Evolutionary conservation across 148 eudicot species (phyloP).

Genomic region (Heliosperma pusillum): DNA sequence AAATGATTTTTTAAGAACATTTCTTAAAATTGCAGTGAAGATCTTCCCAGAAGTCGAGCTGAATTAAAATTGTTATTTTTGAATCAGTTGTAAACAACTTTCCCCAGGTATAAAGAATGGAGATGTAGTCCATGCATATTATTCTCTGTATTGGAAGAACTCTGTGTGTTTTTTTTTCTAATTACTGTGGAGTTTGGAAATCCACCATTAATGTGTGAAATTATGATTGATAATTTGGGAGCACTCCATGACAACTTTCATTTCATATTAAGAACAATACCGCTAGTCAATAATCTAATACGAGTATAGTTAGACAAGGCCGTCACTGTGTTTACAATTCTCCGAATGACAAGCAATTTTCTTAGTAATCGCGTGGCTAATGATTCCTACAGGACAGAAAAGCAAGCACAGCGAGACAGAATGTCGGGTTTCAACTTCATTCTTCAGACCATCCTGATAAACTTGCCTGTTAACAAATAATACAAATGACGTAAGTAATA

Average conservation of each 20-base stretch:
- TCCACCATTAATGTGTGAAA: too few species aligned
- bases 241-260: not conserved
- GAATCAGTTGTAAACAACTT: too few species aligned
- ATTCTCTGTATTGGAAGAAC: too few species aligned
- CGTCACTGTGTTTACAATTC: conserved; percentile 16
- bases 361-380: conserved; percentile 68
- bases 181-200: too few species aligned
- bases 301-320: not conserved
- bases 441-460: conserved; percentile 71
- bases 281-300: not conserved
- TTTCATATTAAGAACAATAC: not conserved
- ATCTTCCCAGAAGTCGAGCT: too few species aligned
- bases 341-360: conserved; percentile 31
- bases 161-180: too few species aligned
- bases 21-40: too few species aligned
- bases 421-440: conserved; percentile 74
- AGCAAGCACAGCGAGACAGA: conserved; percentile 90
- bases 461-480: conserved; percentile 54
- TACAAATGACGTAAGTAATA: not conserved
- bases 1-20: too few species aligned
- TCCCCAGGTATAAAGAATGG: too few species aligned
- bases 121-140: too few species aligned
- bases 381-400: conserved; percentile 77
- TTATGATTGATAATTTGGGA: too few species aligned
- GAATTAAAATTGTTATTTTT: too few species aligned